Conservation (phyloP, 2,329 filamentous ascomycete species). For the Phoma sp. region DNA sequence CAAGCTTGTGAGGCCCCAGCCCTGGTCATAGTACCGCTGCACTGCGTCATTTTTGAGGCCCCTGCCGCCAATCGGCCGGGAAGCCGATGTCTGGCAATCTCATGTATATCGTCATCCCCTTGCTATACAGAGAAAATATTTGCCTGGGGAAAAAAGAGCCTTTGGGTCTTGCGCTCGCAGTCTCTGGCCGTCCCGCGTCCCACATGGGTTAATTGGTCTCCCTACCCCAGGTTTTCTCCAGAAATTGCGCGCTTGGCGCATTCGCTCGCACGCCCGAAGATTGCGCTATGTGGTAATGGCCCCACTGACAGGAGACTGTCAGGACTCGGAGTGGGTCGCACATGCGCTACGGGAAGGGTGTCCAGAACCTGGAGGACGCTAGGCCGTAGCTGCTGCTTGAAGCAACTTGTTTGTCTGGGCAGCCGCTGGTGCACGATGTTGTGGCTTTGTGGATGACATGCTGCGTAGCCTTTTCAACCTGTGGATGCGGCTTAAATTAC, state of each 20-base stretch:
- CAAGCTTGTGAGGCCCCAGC: background rate
- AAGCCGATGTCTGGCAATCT: background rate
- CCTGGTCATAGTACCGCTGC: background rate
- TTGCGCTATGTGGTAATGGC: conserved; percentile 6
- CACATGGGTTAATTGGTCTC: background rate
- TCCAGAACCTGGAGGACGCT: background rate
- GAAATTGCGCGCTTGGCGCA: background rate
- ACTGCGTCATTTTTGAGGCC: background rate
- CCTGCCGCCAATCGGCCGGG: background rate
- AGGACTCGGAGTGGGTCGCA: background rate
- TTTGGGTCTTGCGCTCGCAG: background rate
- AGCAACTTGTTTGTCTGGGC: background rate
- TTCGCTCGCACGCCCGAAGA: background rate
- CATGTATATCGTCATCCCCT: background rate
- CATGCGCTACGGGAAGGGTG: background rate
- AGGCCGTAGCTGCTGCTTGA: too few relatives aligned
- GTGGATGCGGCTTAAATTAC: conserved; percentile 9
- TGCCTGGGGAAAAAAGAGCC: too few relatives aligned
- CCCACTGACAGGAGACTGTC: background rate
- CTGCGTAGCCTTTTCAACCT: background rate
- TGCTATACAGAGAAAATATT: background rate
- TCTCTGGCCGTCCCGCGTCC: background rate
- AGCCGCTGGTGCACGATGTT: background rate
- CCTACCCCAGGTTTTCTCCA: conserved; percentile 5
- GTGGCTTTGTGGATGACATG: background rate